A percentile compares a stretch with the other conserved stretches of the same genome.
Evolutionary conservation across 208 protist species (phyloP).

Genomic region (Leishmania arabica): DNA sequence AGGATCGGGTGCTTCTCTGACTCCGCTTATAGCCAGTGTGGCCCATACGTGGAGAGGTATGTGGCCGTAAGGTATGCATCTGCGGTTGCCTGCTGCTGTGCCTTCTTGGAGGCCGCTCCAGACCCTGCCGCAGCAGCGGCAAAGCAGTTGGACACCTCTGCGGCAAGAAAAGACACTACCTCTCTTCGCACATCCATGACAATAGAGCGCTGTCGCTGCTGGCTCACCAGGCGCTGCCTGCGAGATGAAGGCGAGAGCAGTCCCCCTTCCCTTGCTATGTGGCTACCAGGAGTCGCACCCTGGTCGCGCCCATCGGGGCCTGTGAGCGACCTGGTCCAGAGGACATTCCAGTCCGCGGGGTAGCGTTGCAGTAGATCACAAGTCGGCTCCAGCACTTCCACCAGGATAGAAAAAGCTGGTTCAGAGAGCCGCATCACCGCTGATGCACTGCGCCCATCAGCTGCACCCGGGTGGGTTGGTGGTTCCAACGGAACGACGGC

Average conservation of each 20-base stretch:
- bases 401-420: conserved; percentile 24
- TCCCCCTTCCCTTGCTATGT: not conserved
- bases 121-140: not conserved
- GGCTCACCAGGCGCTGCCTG: not conserved
- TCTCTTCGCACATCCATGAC: not conserved
- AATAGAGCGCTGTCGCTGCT: not conserved
- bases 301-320: not conserved
- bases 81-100: conserved; percentile 15
- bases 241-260: not conserved
- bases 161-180: conserved; percentile 5
- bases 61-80: conserved; percentile 12
- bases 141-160: conserved; percentile 14
- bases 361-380: conserved; percentile 42
- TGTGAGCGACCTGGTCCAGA: not conserved
- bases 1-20: not conserved
- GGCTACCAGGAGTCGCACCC: not conserved
- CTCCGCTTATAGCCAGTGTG: not conserved
- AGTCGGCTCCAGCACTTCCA: conserved; percentile 43
- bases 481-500: not conserved
- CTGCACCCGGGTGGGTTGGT: not conserved
- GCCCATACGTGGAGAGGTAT: conserved; percentile 14
- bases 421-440: conserved; percentile 17
- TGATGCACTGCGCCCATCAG: not conserved
- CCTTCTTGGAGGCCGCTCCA: conserved; percentile 3
- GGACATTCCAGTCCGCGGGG: not conserved